phyloP scores from a whole-genome alignment of 202 grass and related monocot species.

The Setaria italica region DNA sequence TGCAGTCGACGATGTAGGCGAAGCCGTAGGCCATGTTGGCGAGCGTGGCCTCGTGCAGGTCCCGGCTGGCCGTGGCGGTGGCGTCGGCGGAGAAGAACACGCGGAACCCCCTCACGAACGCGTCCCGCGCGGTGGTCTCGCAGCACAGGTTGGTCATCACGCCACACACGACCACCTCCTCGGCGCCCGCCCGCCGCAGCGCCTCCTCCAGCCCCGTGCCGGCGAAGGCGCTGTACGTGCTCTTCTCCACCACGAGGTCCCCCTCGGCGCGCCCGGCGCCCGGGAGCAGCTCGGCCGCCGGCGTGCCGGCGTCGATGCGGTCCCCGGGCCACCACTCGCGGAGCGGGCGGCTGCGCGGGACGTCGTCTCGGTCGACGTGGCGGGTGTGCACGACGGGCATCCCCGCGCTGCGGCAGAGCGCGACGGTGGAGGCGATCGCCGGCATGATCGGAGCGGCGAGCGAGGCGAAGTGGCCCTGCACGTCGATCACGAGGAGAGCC shows the following conservation, averaged over 20 bases:
- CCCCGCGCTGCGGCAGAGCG: constrained; percentile 58
- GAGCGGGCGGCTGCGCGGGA: constrained; percentile 46
- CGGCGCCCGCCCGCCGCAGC: constrained; percentile 51
- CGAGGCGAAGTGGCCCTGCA: constrained; percentile 72
- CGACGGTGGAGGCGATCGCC: constrained; percentile 54
- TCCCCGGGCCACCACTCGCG: constrained; percentile 68
- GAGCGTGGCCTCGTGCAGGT: constrained; percentile 69
- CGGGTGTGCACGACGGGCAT: constrained; percentile 60
- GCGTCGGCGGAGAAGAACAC: constrained; percentile 88
- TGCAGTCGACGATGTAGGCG: constrained; percentile 71
- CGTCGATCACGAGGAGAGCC: constrained; percentile 69
- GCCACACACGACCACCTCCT: constrained; percentile 73
- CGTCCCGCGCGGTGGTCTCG: constrained; percentile 78
- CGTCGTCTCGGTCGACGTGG: constrained; percentile 50
- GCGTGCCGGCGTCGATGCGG: constrained; percentile 60
- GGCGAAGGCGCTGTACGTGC: constrained; percentile 70
- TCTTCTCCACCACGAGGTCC: constrained; percentile 66
- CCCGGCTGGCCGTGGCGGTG: constrained; percentile 59
- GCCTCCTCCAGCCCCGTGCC: constrained; percentile 59
- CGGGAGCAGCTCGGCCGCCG: constrained; percentile 59
- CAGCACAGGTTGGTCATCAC: constrained; percentile 94
- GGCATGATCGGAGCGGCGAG: constrained; percentile 45
- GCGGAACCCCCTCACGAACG: constrained; percentile 71
- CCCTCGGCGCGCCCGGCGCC: constrained; percentile 15
- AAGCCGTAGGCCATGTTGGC: constrained; percentile 72